Evolutionary conservation across 202 grass and related monocot species (phyloP).

Genomic region (Saccharum hybrid): DNA sequence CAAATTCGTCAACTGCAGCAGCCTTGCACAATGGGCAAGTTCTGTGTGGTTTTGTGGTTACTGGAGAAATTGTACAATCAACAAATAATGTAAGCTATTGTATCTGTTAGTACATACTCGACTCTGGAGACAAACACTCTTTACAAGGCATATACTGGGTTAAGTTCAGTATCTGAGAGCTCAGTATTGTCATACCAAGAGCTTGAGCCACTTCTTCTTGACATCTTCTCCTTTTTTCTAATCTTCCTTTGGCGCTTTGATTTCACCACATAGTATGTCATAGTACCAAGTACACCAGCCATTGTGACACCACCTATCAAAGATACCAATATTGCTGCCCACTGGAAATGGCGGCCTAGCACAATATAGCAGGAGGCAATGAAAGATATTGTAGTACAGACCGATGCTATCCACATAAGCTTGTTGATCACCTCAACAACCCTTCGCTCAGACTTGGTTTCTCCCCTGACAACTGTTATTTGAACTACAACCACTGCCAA

Average conservation of each 20-base stretch:
- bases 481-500: slow-evolving; percentile 92
- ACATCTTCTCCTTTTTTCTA: slow-evolving; percentile 82
- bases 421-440: slow-evolving; percentile 96
- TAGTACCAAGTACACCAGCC: slow-evolving; percentile 86
- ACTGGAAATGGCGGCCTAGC: slow-evolving; percentile 69
- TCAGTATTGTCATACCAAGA: slow-evolving; percentile 82
- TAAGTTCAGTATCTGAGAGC: slow-evolving; percentile 79
- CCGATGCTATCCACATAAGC: slow-evolving; percentile 92
- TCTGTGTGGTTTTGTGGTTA: slow-evolving; percentile 40
- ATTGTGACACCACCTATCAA: slow-evolving; percentile 83
- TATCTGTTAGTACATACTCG: slow-evolving; percentile 59
- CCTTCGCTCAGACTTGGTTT: slow-evolving; percentile 87
- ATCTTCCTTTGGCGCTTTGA: slow-evolving; percentile 78
- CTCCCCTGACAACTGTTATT: slow-evolving; percentile 91
- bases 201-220: slow-evolving; percentile 76
- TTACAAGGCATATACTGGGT: slow-evolving; percentile 95
- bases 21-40: slow-evolving; percentile 38
- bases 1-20: slow-evolving; percentile 42
- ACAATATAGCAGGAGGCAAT: slow-evolving; percentile 93
- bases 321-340: slow-evolving; percentile 84
- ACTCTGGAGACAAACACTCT: slow-evolving; percentile 31
- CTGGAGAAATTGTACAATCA: slow-evolving; percentile 47
- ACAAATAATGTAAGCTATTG: slow-evolving; percentile 46
- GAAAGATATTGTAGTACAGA: slow-evolving; percentile 94
- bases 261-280: slow-evolving; percentile 96